Base-by-base conservation (phyloP, 495 filamentous ascomycete species). In the Hyaloscypha hepaticicola region DNA sequence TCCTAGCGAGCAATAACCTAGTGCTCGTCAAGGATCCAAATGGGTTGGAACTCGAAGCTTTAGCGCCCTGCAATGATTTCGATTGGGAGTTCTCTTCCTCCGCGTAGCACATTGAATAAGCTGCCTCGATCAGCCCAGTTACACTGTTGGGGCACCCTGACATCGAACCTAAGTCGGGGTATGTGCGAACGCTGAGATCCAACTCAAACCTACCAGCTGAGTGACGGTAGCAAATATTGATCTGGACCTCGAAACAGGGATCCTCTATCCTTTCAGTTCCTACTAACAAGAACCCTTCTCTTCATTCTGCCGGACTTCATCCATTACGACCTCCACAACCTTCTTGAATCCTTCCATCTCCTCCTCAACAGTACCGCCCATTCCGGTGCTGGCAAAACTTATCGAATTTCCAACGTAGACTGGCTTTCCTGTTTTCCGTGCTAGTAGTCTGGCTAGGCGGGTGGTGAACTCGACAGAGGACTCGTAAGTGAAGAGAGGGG, bases 281-380 rank as follows among this genome's bases (percentile, higher is more conserved):
- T 56, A 55, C 60, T 58, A 16, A 55, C 24, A 55, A 50, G 38
- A 21, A n/a, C 60, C 12, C 24, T 51, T 19, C 16, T 25, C 53
- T 9, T 48, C 48, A 49, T 45, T 65, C 41, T 63, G 62, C 52
- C 45, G 14, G 24, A 59, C 58, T 33, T 66, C 58, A 7, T 77
- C 73, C 70, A 90, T 77, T 14, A 94, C 79, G 53, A 88, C 79
- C 56, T 90, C 83, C 58, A 92, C 86, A 60, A 92, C 85, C 68
- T 82, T 82, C 64, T 79, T 83, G 60, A 97, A 83, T 2, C 88
- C 93, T 70, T 95, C 92, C 89, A 97, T 91, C 76, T 97, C 94
- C 78, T 98, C 94, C 71, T 96, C 91, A n/a, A 93, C 85, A 11
- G 82, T 86, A 25, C 90, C 85, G 0, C 89, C 90, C 50, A 92